These are phyloP conservation scores for Pyrus bretschneideri DNA, from an alignment of 306 rosid genomes.

Conservation along the genomic window DNA sequence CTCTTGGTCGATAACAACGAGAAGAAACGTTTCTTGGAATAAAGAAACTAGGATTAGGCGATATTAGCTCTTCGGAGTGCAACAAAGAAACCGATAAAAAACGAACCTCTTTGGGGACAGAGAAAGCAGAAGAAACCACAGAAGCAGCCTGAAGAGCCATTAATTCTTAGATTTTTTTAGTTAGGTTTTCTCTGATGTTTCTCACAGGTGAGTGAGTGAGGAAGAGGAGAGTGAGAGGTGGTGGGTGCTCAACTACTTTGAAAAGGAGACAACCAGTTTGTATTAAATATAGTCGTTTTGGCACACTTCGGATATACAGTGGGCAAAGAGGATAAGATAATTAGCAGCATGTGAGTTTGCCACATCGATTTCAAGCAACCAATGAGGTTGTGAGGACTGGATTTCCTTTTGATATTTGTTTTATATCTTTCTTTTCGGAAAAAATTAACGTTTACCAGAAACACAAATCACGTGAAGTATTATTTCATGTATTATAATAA, in stretches of 20 bases:
- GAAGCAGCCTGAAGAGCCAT: conserved; percentile 60
- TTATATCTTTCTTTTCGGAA: neutral
- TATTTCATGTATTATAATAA: too few species aligned
- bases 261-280: neutral
- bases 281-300: conserved; percentile 15
- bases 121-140: conserved; percentile 45
- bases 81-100: neutral
- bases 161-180: neutral
- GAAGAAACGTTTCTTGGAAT: neutral
- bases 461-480: too few species aligned
- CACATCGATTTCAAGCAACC: conserved; percentile 31
- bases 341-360: conserved; percentile 36
- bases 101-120: conserved; percentile 46
- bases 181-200: neutral
- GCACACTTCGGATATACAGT: neutral
- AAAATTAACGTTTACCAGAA: too few species aligned
- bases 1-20: neutral
- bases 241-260: neutral
- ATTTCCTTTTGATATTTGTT: conserved; percentile 34
- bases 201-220: neutral
- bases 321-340: conserved; percentile 44
- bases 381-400: conserved; percentile 31
- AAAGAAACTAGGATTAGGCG: neutral
- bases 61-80: neutral
- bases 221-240: neutral